phyloP scores from a whole-genome alignment of 2,329 filamentous ascomycete species.

The Cladobotryum mycophilum region DNA sequence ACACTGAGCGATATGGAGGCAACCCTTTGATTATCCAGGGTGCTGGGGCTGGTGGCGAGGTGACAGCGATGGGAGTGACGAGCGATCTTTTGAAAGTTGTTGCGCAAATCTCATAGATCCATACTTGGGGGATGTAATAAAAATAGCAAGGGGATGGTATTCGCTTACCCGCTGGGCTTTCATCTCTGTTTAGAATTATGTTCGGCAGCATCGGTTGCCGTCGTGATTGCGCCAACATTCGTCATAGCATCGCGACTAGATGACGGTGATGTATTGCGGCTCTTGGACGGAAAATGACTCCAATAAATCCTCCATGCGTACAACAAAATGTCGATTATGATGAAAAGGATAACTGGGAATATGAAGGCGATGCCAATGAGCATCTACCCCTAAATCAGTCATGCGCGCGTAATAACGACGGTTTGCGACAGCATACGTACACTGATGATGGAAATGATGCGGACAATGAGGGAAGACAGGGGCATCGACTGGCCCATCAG shows the following conservation, averaged over 20 bases:
- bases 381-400: constrained; percentile 26
- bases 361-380: constrained; percentile 40
- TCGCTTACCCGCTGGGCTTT: neutral
- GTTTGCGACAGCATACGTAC: constrained; percentile 22
- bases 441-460: constrained; percentile 32
- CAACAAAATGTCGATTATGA: constrained; percentile 45
- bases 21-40: constrained; percentile 94
- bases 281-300: constrained; percentile 12
- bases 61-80: constrained; percentile 98
- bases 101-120: constrained; percentile 52
- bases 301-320: constrained; percentile 45
- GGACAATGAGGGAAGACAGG: constrained; percentile 27
- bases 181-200: constrained; percentile 1
- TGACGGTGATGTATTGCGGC: neutral
- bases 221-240: neutral
- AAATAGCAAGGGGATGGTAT: neutral
- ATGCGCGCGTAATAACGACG: constrained; percentile 1
- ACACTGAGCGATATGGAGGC: constrained; percentile 86
- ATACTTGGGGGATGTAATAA: neutral
- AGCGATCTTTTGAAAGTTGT: constrained; percentile 86
- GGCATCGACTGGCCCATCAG: constrained; percentile 21
- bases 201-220: neutral
- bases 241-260: neutral
- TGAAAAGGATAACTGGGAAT: constrained; percentile 40
- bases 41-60: constrained; percentile 86